Percentiles rank a stretch among this genome's conserved stretches.
phyloP scores from a whole-genome alignment of 208 protist genomes.

The Eutreptiella sp. region DNA sequence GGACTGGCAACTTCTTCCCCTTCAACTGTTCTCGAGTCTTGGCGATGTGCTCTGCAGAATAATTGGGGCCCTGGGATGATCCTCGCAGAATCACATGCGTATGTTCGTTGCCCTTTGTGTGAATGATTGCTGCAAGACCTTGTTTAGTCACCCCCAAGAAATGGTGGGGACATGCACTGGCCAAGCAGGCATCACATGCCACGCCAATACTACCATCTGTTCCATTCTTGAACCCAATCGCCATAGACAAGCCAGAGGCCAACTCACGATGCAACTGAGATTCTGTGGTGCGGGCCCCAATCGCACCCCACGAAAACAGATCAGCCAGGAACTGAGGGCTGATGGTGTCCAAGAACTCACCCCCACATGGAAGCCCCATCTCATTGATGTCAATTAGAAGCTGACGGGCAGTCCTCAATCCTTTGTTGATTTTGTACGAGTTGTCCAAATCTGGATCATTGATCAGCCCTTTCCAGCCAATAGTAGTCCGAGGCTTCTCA shows the following conservation, averaged over 20 bases:
- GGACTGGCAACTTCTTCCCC: constrained; percentile 5
- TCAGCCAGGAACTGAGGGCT: constrained; percentile 63
- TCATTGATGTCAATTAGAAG: constrained; percentile 43
- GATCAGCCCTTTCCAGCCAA: constrained; percentile 66
- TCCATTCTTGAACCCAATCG: constrained; percentile 69
- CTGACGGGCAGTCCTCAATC: constrained; percentile 28
- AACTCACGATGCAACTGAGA: constrained; percentile 52
- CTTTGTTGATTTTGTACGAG: constrained; percentile 29
- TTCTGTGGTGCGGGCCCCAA: constrained; percentile 58
- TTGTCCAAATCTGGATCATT: constrained; percentile 63
- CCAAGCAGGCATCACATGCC: constrained; percentile 45
- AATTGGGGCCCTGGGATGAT: constrained; percentile 38
- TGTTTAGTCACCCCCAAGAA: constrained; percentile 42
- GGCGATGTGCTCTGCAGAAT: constrained; percentile 19
- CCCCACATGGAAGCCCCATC: constrained; percentile 49
- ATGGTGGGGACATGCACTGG: constrained; percentile 39
- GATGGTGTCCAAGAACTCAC: constrained; percentile 66
- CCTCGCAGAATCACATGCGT: constrained; percentile 53
- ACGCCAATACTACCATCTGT: constrained; percentile 49
- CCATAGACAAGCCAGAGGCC: constrained; percentile 56
- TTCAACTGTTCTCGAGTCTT: constrained; percentile 15
- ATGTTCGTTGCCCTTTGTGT: constrained; percentile 42
- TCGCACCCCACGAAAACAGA: constrained; percentile 51
- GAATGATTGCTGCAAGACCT: constrained; percentile 10
- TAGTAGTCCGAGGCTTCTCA: constrained; percentile 62